Evolutionary conservation across 1,139 yeast genomes (phyloP), one percentile per base, ranked within the genome.

Genomic region (Saccharomycopsis hybrid): DNA sequence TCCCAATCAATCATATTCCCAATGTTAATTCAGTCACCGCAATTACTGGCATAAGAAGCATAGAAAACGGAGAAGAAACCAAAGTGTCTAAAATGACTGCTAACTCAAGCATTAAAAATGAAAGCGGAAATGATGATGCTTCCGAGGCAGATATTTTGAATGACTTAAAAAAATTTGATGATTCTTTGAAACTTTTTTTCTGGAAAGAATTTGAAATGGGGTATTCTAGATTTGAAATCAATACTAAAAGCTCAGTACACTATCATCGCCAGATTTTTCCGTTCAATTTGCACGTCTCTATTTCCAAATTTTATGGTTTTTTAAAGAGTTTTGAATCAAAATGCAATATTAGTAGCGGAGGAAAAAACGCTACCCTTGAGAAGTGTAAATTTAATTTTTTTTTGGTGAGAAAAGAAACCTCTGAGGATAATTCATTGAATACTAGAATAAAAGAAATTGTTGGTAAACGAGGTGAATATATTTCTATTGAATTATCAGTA

Each of bases 1-100:
- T 88, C n/a, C 95, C 97, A 0, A 76, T 90, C 27, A 79, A 82
- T 8, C 97, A 90, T 63, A 68, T 73, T 5, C 76, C 95, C 0
- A 75, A 62, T 44, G 44, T 38, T 13, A 43, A 7, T 43, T 48
- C 35, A 7, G 11, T 31, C 11, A 7, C 11, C 9, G 35, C 35
- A 7, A 31, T 31, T 7, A 13, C 32, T 31, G 11, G 2, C 4
- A 13, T 30, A 7, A 28, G 35, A 11, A 31, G 2, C 32, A 4
- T 30, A 39, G 13, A 25, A 24, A 59, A 56, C 63, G 59, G 61
- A 66, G 65, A 31, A 31, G 11, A 31, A 31, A 7, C 35, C 9
- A 7, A 31, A 5, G 9, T 57, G 0, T 54, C 62, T 4, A 39
- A 44, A 3, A 53, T 58, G 18, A 61, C 9, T 4, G 9, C 33